Conservation (phyloP, 257 asterid species). For the Nicotiana tomentosiformis region DNA sequence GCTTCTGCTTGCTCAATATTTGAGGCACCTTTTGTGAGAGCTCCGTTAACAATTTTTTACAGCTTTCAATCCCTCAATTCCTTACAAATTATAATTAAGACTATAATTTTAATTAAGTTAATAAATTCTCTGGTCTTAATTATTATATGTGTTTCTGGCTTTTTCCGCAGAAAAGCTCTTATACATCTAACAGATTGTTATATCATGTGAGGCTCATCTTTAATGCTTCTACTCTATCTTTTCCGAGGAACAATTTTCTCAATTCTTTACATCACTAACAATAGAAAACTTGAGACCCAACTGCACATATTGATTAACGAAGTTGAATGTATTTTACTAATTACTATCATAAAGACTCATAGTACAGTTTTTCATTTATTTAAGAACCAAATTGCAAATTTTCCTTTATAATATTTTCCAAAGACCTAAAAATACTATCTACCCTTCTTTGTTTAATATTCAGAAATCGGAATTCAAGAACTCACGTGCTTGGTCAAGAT, state of each 20-base stretch:
- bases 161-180: too few species aligned
- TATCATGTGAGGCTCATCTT: too few species aligned
- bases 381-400: background rate
- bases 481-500: constrained; percentile 11
- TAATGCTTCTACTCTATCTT: too few species aligned
- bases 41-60: too few species aligned
- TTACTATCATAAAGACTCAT: background rate
- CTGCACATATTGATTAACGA: background rate
- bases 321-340: background rate
- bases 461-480: background rate
- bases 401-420: background rate
- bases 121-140: too few species aligned
- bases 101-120: too few species aligned
- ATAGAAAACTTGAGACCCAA: background rate
- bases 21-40: too few species aligned
- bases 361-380: background rate
- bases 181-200: too few species aligned
- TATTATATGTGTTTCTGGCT: background rate
- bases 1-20: too few species aligned
- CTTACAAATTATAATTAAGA: too few species aligned
- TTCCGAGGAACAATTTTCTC: too few species aligned
- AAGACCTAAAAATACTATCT: background rate
- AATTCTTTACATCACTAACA: too few species aligned
- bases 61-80: background rate
- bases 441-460: background rate